Percentiles rank a stretch among this genome's conserved stretches.
phyloP scores from a whole-genome alignment of 2,329 filamentous ascomycete genomes.

The Macroventuria anomochaeta region DNA sequence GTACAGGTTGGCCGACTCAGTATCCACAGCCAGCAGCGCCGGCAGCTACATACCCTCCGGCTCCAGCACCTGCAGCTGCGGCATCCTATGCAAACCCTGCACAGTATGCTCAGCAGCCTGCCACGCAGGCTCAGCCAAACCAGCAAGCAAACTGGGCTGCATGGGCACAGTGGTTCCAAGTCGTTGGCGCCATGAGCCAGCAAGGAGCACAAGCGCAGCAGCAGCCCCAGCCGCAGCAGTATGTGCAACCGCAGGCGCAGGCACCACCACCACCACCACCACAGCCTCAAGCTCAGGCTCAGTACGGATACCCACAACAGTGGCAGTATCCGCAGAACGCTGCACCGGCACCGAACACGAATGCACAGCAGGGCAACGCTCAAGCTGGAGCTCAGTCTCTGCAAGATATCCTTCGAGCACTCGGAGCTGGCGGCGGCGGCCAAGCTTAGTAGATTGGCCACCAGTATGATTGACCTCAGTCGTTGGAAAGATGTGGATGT shows the following conservation, averaged over 20 bases:
- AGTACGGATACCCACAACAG: constrained; percentile 36
- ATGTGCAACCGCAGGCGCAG: constrained; percentile 27
- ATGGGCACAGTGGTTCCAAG: constrained; percentile 39
- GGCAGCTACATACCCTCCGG: constrained; percentile 21
- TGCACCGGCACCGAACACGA: constrained; percentile 27
- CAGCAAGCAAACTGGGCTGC: constrained; percentile 39
- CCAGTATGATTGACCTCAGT: background rate
- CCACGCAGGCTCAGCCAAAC: constrained; percentile 9
- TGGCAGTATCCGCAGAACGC: constrained; percentile 32
- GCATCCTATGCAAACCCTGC: constrained; percentile 25
- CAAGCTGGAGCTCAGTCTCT: constrained; percentile 35
- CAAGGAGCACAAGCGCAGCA: constrained; percentile 29
- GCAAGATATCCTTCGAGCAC: constrained; percentile 41
- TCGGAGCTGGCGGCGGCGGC: constrained; percentile 31
- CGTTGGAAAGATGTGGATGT: constrained; percentile 7
- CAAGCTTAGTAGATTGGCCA: constrained; percentile 5
- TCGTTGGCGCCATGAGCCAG: constrained; percentile 34
- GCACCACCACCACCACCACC: constrained; percentile 23
- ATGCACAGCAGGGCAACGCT: constrained; percentile 24
- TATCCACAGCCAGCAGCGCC: constrained; percentile 30
- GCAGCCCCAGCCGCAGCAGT: constrained; percentile 23
- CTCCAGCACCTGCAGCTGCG: constrained; percentile 25
- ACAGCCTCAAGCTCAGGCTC: constrained; percentile 27
- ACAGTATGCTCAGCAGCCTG: constrained; percentile 21
- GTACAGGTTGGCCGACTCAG: constrained; percentile 27